Conservation (phyloP, 208 protist species). For the Zelonia costaricensis region DNA sequence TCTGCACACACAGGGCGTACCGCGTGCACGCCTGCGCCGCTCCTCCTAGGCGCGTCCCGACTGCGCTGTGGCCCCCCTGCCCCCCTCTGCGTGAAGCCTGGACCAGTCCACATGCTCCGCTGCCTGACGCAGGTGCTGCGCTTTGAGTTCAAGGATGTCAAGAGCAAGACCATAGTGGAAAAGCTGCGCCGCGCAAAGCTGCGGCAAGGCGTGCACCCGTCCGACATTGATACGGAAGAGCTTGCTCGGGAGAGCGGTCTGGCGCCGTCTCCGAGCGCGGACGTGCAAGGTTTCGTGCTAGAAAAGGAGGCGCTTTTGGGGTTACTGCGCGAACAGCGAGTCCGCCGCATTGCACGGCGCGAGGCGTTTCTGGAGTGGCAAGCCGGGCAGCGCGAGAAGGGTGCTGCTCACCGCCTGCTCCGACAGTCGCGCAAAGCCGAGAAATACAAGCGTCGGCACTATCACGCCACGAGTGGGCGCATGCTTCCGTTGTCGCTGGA, state of each 20-base stretch:
- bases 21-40: not conserved
- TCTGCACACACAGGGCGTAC: too few species aligned
- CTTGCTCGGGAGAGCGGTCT: constrained; percentile 44
- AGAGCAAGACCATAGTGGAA: constrained; percentile 24
- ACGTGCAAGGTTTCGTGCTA: constrained; percentile 24
- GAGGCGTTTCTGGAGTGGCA: constrained; percentile 88
- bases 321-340: constrained; percentile 61
- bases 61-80: not conserved
- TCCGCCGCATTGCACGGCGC: constrained; percentile 55
- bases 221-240: constrained; percentile 45
- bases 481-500: constrained; percentile 54
- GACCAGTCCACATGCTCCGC: constrained; percentile 8
- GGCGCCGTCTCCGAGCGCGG: constrained; percentile 11
- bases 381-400: constrained; percentile 83
- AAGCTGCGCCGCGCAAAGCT: constrained; percentile 24
- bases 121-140: constrained; percentile 8
- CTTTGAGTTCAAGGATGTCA: constrained; percentile 32
- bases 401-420: constrained; percentile 71
- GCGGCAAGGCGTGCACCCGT: constrained; percentile 23
- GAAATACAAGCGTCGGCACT: constrained; percentile 77
- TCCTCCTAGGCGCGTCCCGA: not conserved
- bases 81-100: not conserved
- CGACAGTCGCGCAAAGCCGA: constrained; percentile 69
- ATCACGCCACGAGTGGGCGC: constrained; percentile 56
- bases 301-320: constrained; percentile 42